Conservation (phyloP, 768 basidiomycete genomes). For the Hebeloma cylindrosporum region DNA sequence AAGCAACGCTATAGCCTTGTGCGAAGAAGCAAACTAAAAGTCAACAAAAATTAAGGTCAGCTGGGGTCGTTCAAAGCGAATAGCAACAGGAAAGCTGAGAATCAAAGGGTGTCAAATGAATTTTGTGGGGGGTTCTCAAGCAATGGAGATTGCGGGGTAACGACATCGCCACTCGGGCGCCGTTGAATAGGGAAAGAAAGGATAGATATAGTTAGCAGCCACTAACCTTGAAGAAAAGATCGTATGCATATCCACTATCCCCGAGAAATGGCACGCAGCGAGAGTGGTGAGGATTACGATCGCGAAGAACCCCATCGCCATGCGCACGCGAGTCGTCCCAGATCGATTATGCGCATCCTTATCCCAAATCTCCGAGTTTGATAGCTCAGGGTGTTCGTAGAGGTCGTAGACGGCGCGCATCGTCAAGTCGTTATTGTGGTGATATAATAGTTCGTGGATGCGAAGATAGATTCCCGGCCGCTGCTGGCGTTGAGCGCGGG, state of each 20-base stretch:
- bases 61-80: background rate
- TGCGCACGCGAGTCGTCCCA: slow-evolving; percentile 22
- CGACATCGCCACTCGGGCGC: background rate
- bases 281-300: slow-evolving; percentile 32
- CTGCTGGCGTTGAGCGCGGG: too few relatives aligned
- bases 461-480: background rate
- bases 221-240: slow-evolving; percentile 29
- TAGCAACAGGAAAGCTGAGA: background rate
- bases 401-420: slow-evolving; percentile 40
- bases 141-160: slow-evolving; percentile 1
- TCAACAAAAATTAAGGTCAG: background rate
- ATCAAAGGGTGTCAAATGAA: background rate
- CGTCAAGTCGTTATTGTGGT: slow-evolving; percentile 6
- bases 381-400: slow-evolving; percentile 41
- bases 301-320: slow-evolving; percentile 33
- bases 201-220: background rate
- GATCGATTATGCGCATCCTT: slow-evolving; percentile 28
- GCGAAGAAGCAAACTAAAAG: background rate
- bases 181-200: background rate
- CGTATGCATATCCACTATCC: slow-evolving; percentile 18
- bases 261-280: slow-evolving; percentile 33
- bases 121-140: background rate
- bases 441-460: background rate
- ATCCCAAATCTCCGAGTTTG: slow-evolving; percentile 39
- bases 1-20: background rate